Conservation (phyloP, 805 yeast species). For the Ogataea chonburiensis region DNA sequence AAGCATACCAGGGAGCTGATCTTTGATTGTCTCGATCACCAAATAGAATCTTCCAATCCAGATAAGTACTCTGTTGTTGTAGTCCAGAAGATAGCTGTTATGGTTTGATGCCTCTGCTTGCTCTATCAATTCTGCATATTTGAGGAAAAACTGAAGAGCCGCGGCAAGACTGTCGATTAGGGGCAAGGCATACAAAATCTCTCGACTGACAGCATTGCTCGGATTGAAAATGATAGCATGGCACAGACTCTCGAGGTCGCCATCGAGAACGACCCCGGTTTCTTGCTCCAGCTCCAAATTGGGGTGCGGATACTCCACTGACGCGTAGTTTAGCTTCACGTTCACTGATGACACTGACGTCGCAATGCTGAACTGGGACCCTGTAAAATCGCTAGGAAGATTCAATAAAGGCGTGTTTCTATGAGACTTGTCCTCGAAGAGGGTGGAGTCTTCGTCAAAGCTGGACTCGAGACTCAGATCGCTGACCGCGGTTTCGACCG, state of each 20-base stretch:
- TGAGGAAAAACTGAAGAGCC: constrained; percentile 43
- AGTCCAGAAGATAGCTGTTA: constrained; percentile 5
- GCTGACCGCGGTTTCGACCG: constrained; percentile 1
- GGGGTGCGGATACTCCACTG: constrained; percentile 60
- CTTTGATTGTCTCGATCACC: constrained; percentile 55
- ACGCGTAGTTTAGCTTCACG: constrained; percentile 32
- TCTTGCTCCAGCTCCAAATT: constrained; percentile 49
- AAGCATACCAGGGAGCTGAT: constrained; percentile 65
- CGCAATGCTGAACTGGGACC: constrained; percentile 20
- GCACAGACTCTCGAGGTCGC: constrained; percentile 69
- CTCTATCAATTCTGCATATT: constrained; percentile 26
- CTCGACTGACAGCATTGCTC: constrained; percentile 35
- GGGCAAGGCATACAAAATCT: constrained; percentile 54
- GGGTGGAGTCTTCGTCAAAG: constrained; percentile 4
- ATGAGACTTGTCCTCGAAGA: constrained; percentile 3
- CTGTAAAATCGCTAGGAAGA: constrained; percentile 12
- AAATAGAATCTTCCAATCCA: constrained; percentile 42
- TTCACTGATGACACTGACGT: constrained; percentile 12
- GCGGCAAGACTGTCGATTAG: constrained; percentile 47
- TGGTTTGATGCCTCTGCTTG: constrained; percentile 2
- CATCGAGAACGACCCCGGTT: constrained; percentile 46
- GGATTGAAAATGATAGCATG: constrained; percentile 68
- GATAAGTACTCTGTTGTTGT: constrained; percentile 4
- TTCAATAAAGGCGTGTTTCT: constrained; percentile 8
- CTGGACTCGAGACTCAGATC: constrained; percentile 1